Evolutionary conservation across 352 stramenopile species (phyloP).

Genomic region (Globisporangium uncinulatum): DNA sequence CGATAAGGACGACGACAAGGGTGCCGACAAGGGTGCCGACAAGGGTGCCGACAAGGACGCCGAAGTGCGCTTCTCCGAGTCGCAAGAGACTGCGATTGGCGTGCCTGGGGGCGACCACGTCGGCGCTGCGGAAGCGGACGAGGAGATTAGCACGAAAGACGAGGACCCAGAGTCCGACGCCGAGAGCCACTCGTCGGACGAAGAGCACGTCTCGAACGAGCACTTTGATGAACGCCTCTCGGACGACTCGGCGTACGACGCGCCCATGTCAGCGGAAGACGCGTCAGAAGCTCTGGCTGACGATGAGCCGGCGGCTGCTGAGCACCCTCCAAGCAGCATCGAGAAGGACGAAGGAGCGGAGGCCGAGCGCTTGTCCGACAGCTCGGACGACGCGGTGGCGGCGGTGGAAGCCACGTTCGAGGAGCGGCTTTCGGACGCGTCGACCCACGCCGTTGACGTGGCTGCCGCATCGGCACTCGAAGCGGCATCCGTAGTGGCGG

Average conservation of each 20-base stretch:
- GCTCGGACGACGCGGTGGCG: background rate
- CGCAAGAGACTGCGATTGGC: constrained; percentile 7
- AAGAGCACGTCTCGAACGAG: background rate
- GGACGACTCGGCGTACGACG: background rate
- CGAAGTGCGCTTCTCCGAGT: background rate
- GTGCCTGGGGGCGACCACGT: background rate
- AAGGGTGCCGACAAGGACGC: background rate
- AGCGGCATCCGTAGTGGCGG: background rate
- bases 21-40: background rate
- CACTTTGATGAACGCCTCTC: constrained; percentile 13
- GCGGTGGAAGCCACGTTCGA: background rate
- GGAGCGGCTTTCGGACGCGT: constrained; percentile 1
- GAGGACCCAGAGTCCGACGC: background rate
- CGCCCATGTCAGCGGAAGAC: background rate
- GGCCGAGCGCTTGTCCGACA: background rate
- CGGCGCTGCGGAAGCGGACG: background rate
- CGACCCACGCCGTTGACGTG: background rate
- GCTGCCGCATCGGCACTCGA: background rate
- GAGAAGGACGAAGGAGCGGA: background rate
- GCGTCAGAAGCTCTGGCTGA: background rate
- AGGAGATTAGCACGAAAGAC: background rate
- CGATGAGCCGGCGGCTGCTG: background rate
- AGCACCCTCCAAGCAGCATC: background rate
- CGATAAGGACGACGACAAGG: background rate
- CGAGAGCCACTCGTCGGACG: background rate